A percentile compares a stretch with the other conserved stretches of the same genome.
Evolutionary conservation across 352 stramenopile genomes (phyloP).

Genomic region (Chrysophaeum taylorii): DNA sequence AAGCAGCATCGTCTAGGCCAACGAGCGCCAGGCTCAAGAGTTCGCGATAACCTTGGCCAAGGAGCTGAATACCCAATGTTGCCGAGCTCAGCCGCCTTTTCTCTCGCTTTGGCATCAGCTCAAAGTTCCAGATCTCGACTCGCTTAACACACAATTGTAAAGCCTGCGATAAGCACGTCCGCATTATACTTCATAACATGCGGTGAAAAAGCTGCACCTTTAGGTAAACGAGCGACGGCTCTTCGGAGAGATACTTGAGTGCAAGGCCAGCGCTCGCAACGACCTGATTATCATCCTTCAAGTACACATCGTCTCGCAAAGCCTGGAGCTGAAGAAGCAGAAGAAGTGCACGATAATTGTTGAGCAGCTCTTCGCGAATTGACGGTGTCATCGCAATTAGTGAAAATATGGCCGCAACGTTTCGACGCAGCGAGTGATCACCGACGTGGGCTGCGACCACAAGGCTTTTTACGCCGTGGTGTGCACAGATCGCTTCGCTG

Average conservation of each 20-base stretch:
- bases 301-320: too few species aligned
- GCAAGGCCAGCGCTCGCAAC: neutral
- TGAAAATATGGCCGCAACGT: neutral
- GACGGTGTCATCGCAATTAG: neutral
- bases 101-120: too few species aligned
- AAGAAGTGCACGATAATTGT: neutral
- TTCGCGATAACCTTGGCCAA: neutral
- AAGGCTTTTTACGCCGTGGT: neutral
- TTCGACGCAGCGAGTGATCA: neutral
- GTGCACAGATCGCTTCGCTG: neutral
- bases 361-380: neutral
- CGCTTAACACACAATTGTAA: too few species aligned
- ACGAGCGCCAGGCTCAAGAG: neutral
- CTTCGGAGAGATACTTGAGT: neutral
- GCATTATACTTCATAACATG: too few species aligned
- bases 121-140: too few species aligned
- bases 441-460: neutral
- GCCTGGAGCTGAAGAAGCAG: slow-evolving; percentile 1
- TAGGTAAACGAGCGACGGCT: neutral
- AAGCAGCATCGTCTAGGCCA: neutral
- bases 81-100: too few species aligned
- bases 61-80: neutral
- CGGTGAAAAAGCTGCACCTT: too few species aligned
- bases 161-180: too few species aligned
- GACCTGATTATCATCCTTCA: neutral